Evolutionary conservation across 352 stramenopile species (phyloP), one percentile per base, ranked within the genome.

Genomic region (Aphanomyces euteiches): DNA sequence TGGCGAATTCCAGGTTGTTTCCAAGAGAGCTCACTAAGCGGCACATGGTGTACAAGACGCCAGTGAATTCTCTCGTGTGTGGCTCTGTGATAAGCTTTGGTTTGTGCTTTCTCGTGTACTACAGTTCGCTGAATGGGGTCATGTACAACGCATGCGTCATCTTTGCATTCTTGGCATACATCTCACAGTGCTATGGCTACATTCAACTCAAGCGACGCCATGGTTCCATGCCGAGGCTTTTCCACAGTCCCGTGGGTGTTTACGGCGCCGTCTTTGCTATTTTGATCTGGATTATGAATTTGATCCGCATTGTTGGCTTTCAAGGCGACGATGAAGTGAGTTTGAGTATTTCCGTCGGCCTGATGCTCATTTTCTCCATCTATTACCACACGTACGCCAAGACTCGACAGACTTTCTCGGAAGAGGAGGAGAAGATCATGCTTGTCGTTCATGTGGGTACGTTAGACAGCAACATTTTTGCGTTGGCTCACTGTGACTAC

Each of bases 1-100:
- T 87, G 75, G 78, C 78, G 0, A 72, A 61, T 13, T 87, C 78
- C 3, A 74, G 72, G 15, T 63, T 80, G 1, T 58, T 80, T 1
- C 75, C 75, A 0, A 60, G 70, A 1, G 28, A 43, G 5, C 69
- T 76, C 17, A 73, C 71, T 2, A 12, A 7, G 7, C 65, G 39
- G 12, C 70, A 7, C 2, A 72, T 71, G 10, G 64, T 53, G 37
- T 74, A 73, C 67, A 67, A 72, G 60, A 80, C 73, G 47, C 75
- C 75, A 1, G 53, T 70, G 15, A 48, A 75, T 36, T 73, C 70
- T 7, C 40, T 77, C 17, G 12, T 77, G 15, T 48, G 57, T 12
- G 75, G 75, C 50, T 70, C 72, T 5, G 36, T 50, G 0, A 36
- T 80, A 5, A 75, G 73, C 67, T 78, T 77, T 58, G 3, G 63